Conservation (phyloP, 148 eudicot species). For the Silene latifolia region DNA sequence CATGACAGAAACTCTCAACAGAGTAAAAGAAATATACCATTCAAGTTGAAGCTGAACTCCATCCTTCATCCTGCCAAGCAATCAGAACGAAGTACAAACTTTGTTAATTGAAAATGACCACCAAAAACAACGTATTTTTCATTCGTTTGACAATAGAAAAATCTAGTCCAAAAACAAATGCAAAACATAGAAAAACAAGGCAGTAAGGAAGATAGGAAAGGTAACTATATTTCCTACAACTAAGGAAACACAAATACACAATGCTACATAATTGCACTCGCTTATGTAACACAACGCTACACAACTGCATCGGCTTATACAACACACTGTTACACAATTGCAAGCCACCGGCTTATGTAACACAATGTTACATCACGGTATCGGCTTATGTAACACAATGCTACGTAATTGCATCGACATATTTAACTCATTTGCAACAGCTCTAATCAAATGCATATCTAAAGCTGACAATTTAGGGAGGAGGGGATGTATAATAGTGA, state of each 20-base stretch:
- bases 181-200: background rate
- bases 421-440: no score
- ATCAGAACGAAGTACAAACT: conserved; percentile 8
- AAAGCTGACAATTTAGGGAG: no score
- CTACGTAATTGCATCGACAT: background rate
- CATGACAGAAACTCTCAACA: background rate
- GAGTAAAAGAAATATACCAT: conserved; percentile 37
- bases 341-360: background rate
- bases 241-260: background rate
- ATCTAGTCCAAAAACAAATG: background rate
- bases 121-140: background rate
- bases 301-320: background rate
- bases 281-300: background rate
- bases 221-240: background rate
- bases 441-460: background rate
- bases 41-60: conserved; percentile 88
- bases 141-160: background rate
- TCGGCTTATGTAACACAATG: background rate
- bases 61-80: conserved; percentile 65
- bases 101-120: background rate
- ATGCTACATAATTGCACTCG: background rate
- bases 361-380: background rate
- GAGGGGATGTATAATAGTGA: background rate
- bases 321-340: background rate
- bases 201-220: background rate